A percentile compares a stretch with the other conserved stretches of the same genome.
phyloP scores from a whole-genome alignment of 768 basidiomycete species.

The Phaffia australis region DNA sequence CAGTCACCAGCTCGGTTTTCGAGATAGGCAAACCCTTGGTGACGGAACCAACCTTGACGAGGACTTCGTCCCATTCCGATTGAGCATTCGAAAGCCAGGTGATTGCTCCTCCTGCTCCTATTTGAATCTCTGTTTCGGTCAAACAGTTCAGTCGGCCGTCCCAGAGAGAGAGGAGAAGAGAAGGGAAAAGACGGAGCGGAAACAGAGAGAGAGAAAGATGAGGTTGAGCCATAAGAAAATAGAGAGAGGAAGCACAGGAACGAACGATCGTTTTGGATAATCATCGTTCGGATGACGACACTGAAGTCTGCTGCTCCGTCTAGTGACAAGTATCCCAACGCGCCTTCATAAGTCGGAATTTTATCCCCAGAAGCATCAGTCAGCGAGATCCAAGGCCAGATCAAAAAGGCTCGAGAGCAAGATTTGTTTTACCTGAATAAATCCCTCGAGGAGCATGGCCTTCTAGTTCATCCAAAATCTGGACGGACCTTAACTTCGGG shows the following conservation, averaged over 20 bases:
- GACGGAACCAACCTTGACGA: conserved; percentile 54
- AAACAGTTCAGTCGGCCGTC: no score
- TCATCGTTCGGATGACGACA: conserved; percentile 85
- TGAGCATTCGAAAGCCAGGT: conserved; percentile 78
- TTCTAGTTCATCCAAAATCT: conserved; percentile 74
- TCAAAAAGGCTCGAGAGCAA: not conserved
- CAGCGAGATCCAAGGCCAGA: not conserved
- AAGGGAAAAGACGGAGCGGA: not conserved
- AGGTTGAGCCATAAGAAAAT: not conserved
- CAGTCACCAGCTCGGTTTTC: no score
- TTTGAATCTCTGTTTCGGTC: conserved; percentile 32
- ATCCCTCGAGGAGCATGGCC: conserved; percentile 53
- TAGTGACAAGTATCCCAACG: conserved; percentile 84
- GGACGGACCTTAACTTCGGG: conserved; percentile 85
- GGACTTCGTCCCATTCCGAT: conserved; percentile 90
- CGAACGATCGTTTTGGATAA: conserved; percentile 34
- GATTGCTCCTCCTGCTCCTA: conserved; percentile 94
- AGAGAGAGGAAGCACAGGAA: not conserved
- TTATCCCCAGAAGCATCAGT: not conserved
- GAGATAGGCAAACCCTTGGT: conserved; percentile 17
- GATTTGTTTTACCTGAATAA: conserved; percentile 50
- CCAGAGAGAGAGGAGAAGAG: not conserved
- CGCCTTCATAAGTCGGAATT: conserved; percentile 42
- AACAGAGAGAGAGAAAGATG: not conserved
- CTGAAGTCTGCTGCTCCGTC: conserved; percentile 86